These are phyloP conservation scores for Talaromyces sp. DNA, from an alignment of 2,329 filamentous ascomycete genomes.

Conservation along the genomic window DNA sequence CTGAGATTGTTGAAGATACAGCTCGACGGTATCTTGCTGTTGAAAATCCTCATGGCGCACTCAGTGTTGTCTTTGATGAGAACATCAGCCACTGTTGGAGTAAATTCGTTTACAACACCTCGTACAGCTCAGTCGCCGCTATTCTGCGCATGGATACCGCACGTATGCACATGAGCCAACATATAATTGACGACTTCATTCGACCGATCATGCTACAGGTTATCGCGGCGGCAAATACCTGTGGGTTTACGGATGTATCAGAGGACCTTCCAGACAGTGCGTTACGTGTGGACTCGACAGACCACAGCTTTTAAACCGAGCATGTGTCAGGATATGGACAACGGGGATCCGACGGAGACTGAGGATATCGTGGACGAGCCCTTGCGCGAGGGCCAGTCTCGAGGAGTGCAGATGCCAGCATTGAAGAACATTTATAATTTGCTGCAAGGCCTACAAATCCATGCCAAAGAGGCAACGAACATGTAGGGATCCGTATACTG, in stretches of 20 bases:
- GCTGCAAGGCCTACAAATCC: slow-evolving; percentile 22
- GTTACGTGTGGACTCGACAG: slow-evolving; percentile 37
- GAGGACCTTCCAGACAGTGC: not conserved
- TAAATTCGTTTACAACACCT: slow-evolving; percentile 45
- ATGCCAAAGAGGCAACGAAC: slow-evolving; percentile 20
- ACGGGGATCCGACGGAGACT: slow-evolving; percentile 52
- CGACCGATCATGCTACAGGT: slow-evolving; percentile 51
- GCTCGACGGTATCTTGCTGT: slow-evolving; percentile 42
- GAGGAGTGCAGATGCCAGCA: slow-evolving; percentile 37
- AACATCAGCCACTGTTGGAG: slow-evolving; percentile 23
- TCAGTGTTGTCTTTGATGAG: slow-evolving; percentile 33
- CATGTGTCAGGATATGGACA: slow-evolving; percentile 50
- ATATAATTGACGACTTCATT: slow-evolving; percentile 43
- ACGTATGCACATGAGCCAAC: slow-evolving; percentile 42
- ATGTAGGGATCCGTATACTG: slow-evolving; percentile 21
- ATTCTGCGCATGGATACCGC: slow-evolving; percentile 46
- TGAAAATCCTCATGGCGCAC: slow-evolving; percentile 44
- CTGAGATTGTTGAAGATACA: slow-evolving; percentile 15
- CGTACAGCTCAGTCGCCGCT: slow-evolving; percentile 47
- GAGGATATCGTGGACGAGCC: slow-evolving; percentile 54
- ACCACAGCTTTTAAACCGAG: slow-evolving; percentile 45
- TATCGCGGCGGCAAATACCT: slow-evolving; percentile 37
- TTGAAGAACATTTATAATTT: slow-evolving; percentile 22
- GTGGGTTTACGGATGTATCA: slow-evolving; percentile 37
- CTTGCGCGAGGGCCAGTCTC: slow-evolving; percentile 44